Conservation (phyloP, 148 eudicot genomes). For the Diospyros lotus region DNA sequence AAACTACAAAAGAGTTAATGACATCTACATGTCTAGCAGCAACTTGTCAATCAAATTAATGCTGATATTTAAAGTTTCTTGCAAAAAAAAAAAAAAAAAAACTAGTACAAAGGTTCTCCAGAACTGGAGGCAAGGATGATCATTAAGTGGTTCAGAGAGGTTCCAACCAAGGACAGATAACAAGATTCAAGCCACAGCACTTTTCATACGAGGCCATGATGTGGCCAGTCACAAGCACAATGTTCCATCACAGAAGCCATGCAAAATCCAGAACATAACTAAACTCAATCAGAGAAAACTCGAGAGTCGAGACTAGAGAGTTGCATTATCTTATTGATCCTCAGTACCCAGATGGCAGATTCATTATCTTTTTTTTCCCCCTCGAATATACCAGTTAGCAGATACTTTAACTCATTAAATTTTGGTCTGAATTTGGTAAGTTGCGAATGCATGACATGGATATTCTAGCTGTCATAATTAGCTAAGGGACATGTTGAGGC, state of each 20-base stretch:
- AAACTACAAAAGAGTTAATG: background rate
- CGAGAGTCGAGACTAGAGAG: too few relatives aligned
- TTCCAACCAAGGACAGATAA: background rate
- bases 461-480: background rate
- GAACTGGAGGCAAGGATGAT: too few relatives aligned
- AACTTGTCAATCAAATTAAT: background rate
- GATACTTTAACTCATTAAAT: background rate
- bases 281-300: too few relatives aligned
- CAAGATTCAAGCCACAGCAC: background rate
- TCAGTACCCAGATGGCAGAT: too few relatives aligned
- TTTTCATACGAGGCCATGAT: background rate
- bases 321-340: too few relatives aligned
- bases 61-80: background rate
- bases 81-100: background rate
- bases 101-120: too few relatives aligned
- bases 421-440: background rate
- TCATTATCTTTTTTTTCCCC: too few relatives aligned
- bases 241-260: too few relatives aligned
- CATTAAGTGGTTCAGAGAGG: too few relatives aligned
- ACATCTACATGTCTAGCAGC: background rate
- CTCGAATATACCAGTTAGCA: background rate
- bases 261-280: too few relatives aligned
- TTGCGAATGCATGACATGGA: background rate
- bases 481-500: background rate
- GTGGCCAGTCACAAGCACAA: too few relatives aligned